Evolutionary conservation across 345 rosid genomes (phyloP).

Genomic region (Moricandia moricandioides): DNA sequence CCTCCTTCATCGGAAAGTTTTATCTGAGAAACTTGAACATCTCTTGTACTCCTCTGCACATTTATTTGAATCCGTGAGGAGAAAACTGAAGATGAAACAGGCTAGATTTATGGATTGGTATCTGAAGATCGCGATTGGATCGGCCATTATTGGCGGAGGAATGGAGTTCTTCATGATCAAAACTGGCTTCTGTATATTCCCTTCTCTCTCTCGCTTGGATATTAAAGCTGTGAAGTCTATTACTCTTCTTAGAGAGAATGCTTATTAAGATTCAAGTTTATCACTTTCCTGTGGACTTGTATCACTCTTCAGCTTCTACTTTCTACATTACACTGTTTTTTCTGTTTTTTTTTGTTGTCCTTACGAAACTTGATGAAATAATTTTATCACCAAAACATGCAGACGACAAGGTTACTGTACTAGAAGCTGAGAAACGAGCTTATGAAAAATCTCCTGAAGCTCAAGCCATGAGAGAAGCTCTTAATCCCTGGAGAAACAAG

Average conservation of each 20-base stretch:
- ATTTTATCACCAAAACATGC: slow-evolving; percentile 14
- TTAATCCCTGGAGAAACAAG: slow-evolving; percentile 82
- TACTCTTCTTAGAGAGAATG: no score
- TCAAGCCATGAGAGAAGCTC: slow-evolving; percentile 68
- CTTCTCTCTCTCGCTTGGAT: not conserved
- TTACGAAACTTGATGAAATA: not conserved
- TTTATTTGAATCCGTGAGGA: not conserved
- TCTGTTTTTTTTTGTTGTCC: not conserved
- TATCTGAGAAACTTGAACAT: no score
- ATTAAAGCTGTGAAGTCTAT: no score
- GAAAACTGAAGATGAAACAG: slow-evolving; percentile 17
- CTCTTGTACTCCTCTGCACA: not conserved
- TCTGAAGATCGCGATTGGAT: slow-evolving; percentile 65
- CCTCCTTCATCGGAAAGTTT: not conserved
- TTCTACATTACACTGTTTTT: not conserved
- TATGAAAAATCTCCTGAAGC: slow-evolving; percentile 74
- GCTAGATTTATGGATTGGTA: slow-evolving; percentile 82
- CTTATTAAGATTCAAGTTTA: no score
- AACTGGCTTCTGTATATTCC: slow-evolving; percentile 80
- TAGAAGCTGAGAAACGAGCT: slow-evolving; percentile 80
- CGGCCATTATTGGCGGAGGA: slow-evolving; percentile 75
- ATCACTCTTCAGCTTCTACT: no score
- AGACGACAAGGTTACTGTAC: slow-evolving; percentile 79
- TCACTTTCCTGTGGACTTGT: no score
- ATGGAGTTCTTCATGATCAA: slow-evolving; percentile 94